A percentile compares a stretch with the other conserved stretches of the same genome.
Conservation (phyloP, 1,139 yeast genomes). For the Candida sp. region DNA sequence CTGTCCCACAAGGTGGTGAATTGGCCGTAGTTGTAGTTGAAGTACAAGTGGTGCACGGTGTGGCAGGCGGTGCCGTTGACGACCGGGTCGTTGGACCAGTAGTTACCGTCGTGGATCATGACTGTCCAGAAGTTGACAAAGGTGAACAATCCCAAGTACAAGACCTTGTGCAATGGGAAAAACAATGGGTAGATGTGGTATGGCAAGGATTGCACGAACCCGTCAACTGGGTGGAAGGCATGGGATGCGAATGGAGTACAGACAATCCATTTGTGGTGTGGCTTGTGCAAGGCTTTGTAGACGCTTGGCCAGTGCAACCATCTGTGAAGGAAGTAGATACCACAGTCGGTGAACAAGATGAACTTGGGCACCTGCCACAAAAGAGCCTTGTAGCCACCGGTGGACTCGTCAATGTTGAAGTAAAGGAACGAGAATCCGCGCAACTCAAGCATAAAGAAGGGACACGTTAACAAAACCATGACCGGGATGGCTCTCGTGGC, state of each 20-base stretch:
- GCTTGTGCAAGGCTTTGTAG: slow-evolving; percentile 89
- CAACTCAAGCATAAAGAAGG: slow-evolving; percentile 86
- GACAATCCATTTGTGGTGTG: slow-evolving; percentile 99
- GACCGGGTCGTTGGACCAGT: slow-evolving; percentile 89
- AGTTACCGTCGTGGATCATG: slow-evolving; percentile 98
- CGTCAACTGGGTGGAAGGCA: slow-evolving; percentile 99
- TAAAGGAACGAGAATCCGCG: slow-evolving; percentile 85
- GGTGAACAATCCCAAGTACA: slow-evolving; percentile 80
- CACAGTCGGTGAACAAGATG: slow-evolving; percentile 91
- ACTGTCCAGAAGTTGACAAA: slow-evolving; percentile 98
- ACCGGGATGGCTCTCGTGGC: slow-evolving; percentile 84
- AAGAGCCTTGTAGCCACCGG: slow-evolving; percentile 72
- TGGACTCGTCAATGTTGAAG: slow-evolving; percentile 62
- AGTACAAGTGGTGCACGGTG: slow-evolving; percentile 94
- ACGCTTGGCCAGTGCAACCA: slow-evolving; percentile 91
- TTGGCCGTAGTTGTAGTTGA: slow-evolving; percentile 98
- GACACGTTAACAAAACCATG: slow-evolving; percentile 87
- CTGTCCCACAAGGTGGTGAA: slow-evolving; percentile 99
- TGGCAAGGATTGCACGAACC: slow-evolving; percentile 90
- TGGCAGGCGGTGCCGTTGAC: slow-evolving; percentile 99
- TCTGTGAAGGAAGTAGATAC: slow-evolving; percentile 90
- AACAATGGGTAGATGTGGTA: slow-evolving; percentile 90
- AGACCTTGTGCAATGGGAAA: slow-evolving; percentile 90
- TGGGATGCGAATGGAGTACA: slow-evolving; percentile 99
- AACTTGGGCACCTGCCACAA: slow-evolving; percentile 73